Evolutionary conservation across 169 alveolate genomes (phyloP).

Genomic region (Neospora caninum): DNA sequence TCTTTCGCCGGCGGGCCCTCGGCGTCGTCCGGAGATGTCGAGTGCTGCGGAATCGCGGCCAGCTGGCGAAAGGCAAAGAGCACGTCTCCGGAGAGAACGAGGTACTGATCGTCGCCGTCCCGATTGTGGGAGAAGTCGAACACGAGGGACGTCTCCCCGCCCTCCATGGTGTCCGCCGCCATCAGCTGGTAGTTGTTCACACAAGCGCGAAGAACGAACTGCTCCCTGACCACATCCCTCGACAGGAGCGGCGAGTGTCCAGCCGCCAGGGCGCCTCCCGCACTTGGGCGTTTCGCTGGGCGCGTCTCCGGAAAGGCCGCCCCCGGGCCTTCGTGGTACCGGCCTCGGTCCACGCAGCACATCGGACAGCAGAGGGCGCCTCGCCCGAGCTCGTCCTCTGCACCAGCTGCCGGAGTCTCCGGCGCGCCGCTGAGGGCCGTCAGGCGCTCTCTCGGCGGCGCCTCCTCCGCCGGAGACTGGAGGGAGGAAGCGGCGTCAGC

Average conservation of each 20-base stretch:
- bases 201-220: constrained; percentile 44
- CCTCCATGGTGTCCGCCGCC: constrained; percentile 61
- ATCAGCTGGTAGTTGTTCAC: constrained; percentile 59
- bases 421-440: constrained; percentile 20
- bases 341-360: neutral
- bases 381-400: neutral
- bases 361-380: neutral
- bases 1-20: neutral
- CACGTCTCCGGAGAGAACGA: constrained; percentile 55
- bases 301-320: neutral
- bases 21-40: neutral
- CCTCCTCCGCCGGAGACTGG: neutral
- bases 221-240: constrained; percentile 35
- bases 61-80: constrained; percentile 54
- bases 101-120: constrained; percentile 34
- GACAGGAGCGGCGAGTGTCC: neutral
- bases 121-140: constrained; percentile 57
- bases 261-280: neutral
- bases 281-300: neutral
- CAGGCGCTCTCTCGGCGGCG: neutral
- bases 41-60: constrained; percentile 2
- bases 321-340: neutral
- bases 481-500: neutral
- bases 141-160: constrained; percentile 53
- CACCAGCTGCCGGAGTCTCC: constrained; percentile 27